Evolutionary conservation across 106 monocot species (phyloP).

Genomic region (Allium cepa): DNA sequence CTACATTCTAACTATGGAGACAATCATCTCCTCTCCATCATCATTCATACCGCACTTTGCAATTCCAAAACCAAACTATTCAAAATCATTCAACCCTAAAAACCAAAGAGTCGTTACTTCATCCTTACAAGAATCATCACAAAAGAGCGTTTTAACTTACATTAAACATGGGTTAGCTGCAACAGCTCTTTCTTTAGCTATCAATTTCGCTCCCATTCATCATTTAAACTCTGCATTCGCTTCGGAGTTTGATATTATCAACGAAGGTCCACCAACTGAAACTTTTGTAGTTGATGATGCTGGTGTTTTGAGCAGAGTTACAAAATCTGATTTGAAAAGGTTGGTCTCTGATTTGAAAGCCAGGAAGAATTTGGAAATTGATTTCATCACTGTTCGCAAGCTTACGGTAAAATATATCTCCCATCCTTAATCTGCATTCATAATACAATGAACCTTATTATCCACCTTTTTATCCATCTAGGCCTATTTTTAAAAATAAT

Average conservation of each 20-base stretch:
- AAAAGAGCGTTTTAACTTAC: conserved; percentile 4
- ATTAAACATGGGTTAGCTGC: conserved; percentile 68
- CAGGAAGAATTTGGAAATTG: conserved; percentile 76
- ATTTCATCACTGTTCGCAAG: conserved; percentile 91
- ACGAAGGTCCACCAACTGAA: conserved; percentile 65
- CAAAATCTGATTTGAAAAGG: conserved; percentile 75
- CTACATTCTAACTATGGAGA: conserved; percentile 28
- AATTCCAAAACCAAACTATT: conserved; percentile 19
- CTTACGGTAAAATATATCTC: conserved; percentile 49
- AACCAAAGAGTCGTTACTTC: neutral
- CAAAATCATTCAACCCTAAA: conserved; percentile 1
- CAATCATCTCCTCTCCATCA: conserved; percentile 38
- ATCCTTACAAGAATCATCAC: neutral
- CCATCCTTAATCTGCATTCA: too few relatives aligned
- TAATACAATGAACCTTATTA: too few relatives aligned
- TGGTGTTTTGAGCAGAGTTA: conserved; percentile 80
- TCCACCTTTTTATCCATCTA: too few relatives aligned
- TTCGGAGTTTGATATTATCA: conserved; percentile 92
- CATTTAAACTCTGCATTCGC: conserved; percentile 31
- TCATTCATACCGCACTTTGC: conserved; percentile 27
- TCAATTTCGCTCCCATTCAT: conserved; percentile 51
- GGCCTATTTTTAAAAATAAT: too few relatives aligned
- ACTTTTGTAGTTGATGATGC: conserved; percentile 88
- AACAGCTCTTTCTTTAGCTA: conserved; percentile 59
- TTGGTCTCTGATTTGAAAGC: conserved; percentile 72